Evolutionary conservation across 257 asterid genomes (phyloP), one percentile per base, ranked within the genome.

Genomic region (Nicotiana sylvestris): DNA sequence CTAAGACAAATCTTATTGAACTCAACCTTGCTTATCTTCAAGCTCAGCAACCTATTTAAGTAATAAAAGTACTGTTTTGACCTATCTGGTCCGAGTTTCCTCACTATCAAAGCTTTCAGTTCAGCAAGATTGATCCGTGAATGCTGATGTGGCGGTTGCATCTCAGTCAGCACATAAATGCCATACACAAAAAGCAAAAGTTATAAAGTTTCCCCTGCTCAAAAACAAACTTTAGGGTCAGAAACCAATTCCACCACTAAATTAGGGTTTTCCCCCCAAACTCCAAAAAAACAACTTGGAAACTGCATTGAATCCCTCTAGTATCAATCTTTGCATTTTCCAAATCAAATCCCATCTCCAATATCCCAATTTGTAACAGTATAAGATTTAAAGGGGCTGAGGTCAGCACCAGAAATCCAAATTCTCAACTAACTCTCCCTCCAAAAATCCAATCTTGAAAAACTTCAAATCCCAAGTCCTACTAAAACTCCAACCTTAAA

Each of bases 61-160:
- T 83, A 89, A 82, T 86, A 77, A 43, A 93, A 93, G 27, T 93
- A 93, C 66, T 89, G 94, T 84, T 91, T 89, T 6, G 97, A 90
- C 85, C 89, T 85, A 66, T 91, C 96, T 0, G 90, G 87, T 84
- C 97, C 97, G 9, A 92, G 86, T 81, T 87, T 92, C 89, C 90
- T 91, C 87, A 82, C 91, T 81, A 92, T 82, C 86, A 89, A 93
- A 84, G 90, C 89, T 90, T 92, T 92, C 88, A 92, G 74, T 81
- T 91, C 93, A 16, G 90, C 85, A 74, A 92, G 92, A 88, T 90
- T 88, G 87, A 91, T 86, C 90, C 94, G 90, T 60, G 94, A 84
- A 84, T 91, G 91, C 84, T 87, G 90, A 76, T 76, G 85, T 79
- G 92, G 93, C 35, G 94, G 91, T 86, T 90, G 91, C 95, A 92